phyloP scores from a whole-genome alignment of 1,139 yeast genomes.

The Saccharomyces uvarum region DNA sequence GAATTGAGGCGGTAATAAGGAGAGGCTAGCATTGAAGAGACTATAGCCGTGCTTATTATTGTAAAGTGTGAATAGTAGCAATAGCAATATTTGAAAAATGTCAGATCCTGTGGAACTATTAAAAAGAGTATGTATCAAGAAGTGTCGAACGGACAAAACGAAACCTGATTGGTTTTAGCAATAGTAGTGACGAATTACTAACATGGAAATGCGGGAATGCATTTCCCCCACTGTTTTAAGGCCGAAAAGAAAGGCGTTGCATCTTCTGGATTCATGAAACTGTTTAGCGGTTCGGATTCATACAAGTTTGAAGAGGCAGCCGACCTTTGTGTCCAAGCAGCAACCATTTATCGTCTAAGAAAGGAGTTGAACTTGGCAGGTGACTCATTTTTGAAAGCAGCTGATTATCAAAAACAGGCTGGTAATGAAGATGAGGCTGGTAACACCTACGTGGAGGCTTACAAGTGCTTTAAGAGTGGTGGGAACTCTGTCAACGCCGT shows the following conservation, averaged over 20 bases:
- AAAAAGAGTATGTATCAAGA: slow-evolving; percentile 11
- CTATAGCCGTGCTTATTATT: background rate
- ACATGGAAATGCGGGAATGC: slow-evolving; percentile 2
- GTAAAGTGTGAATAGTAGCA: background rate
- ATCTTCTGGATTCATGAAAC: slow-evolving; percentile 64
- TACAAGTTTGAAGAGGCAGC: slow-evolving; percentile 83
- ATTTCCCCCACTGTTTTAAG: slow-evolving; percentile 27
- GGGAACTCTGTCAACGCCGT: slow-evolving; percentile 72
- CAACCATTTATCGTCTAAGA: slow-evolving; percentile 70
- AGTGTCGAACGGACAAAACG: background rate
- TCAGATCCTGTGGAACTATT: slow-evolving; percentile 25
- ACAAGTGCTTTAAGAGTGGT: slow-evolving; percentile 70
- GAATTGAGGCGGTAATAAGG: background rate
- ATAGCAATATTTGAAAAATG: slow-evolving; percentile 9
- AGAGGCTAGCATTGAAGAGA: background rate
- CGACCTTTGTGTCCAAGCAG: slow-evolving; percentile 85
- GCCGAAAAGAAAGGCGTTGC: slow-evolving; percentile 68
- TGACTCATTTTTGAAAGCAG: slow-evolving; percentile 75
- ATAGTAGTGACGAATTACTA: slow-evolving; percentile 2
- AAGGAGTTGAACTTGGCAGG: slow-evolving; percentile 72
- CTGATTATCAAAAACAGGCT: slow-evolving; percentile 66
- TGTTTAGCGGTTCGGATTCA: slow-evolving; percentile 53
- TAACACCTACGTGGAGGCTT: slow-evolving; percentile 83
- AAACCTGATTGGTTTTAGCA: background rate
- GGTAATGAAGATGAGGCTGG: slow-evolving; percentile 88